Percentiles rank a stretch among this genome's conserved stretches.
Evolutionary conservation across 1,284 basidiomycete species (phyloP).

Genomic region (Microbotryum lychnidis-dioicae): DNA sequence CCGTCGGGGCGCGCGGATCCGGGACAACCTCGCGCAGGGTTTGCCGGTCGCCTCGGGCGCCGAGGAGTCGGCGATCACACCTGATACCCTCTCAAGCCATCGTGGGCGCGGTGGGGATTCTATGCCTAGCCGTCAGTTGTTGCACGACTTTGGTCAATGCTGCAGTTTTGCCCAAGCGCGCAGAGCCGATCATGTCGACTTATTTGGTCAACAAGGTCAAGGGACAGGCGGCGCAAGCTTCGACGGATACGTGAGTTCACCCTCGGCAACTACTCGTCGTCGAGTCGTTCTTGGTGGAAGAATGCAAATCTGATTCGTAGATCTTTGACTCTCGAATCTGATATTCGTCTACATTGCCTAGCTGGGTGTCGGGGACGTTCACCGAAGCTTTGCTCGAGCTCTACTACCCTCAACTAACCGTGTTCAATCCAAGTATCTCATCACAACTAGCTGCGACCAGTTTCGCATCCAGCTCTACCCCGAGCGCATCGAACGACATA

Average conservation of each 20-base stretch:
- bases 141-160: too few species aligned
- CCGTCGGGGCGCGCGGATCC: too few species aligned
- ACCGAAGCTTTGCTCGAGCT: constrained; percentile 62
- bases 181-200: neutral
- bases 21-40: too few species aligned
- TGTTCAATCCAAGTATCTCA: constrained; percentile 46
- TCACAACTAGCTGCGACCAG: constrained; percentile 8
- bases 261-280: too few species aligned
- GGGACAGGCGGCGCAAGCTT: neutral
- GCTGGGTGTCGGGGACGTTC: constrained; percentile 75
- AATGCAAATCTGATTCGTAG: too few species aligned
- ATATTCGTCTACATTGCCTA: constrained; percentile 35
- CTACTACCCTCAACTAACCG: constrained; percentile 55
- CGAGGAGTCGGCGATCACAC: too few species aligned
- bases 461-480: constrained; percentile 1
- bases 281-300: too few species aligned
- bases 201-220: neutral
- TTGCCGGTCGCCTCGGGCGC: too few species aligned
- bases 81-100: too few species aligned
- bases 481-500: constrained; percentile 14
- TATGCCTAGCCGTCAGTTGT: too few species aligned
- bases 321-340: neutral
- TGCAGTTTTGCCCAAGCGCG: too few species aligned
- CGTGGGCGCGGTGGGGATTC: too few species aligned
- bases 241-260: constrained; percentile 12